These are phyloP conservation scores for Aspergillus asperescens DNA, from an alignment of 495 filamentous ascomycete genomes.

Conservation along the genomic window DNA sequence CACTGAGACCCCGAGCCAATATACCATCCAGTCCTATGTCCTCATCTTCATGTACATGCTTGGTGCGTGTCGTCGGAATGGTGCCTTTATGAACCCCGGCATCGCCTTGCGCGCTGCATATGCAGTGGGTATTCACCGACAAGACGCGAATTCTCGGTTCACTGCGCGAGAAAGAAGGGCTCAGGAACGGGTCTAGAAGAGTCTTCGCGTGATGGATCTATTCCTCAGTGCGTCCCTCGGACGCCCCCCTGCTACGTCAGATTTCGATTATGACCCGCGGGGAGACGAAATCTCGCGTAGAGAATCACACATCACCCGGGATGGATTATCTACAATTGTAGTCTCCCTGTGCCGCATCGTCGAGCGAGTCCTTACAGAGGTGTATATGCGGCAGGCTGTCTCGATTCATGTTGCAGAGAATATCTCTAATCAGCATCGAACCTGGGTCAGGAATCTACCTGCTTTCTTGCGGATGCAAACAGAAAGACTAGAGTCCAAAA, in stretches of 20 bases:
- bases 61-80: conserved; percentile 55
- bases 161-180: conserved; percentile 42
- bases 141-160: conserved; percentile 55
- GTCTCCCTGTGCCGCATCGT: conserved; percentile 54
- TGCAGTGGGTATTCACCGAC: conserved; percentile 57
- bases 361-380: conserved; percentile 58
- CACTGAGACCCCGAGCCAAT: conserved; percentile 50
- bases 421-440: conserved; percentile 54
- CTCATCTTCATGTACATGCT: conserved; percentile 59
- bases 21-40: conserved; percentile 54
- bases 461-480: conserved; percentile 32
- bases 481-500: conserved; percentile 32
- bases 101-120: conserved; percentile 55
- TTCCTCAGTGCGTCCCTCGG: conserved; percentile 58
- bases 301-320: conserved; percentile 25
- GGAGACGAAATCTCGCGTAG: conserved; percentile 22
- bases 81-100: conserved; percentile 51
- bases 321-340: conserved; percentile 35
- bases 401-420: conserved; percentile 61
- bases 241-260: conserved; percentile 54
- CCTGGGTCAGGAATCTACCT: conserved; percentile 37
- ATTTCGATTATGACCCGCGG: conserved; percentile 51
- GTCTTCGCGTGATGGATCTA: conserved; percentile 54
- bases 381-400: conserved; percentile 66
- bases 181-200: conserved; percentile 59